Base-by-base conservation (phyloP, 1,284 basidiomycete species). In the Tilletia indica region DNA sequence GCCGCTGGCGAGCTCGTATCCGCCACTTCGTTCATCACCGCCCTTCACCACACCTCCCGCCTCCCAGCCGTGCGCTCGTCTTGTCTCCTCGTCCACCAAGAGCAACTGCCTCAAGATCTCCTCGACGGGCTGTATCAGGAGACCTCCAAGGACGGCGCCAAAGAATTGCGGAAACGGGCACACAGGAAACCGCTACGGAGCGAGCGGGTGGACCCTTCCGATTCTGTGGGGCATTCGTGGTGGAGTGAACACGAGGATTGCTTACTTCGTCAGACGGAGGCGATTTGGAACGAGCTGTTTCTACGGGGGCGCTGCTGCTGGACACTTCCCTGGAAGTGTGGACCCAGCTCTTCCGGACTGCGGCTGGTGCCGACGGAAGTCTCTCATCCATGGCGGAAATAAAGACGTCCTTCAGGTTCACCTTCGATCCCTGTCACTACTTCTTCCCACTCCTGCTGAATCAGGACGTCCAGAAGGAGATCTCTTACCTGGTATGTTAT, bases 381-480 rank as follows among this genome's bases (percentile, higher is more conserved):
- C 6, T 25, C 4, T 5, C 21, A 34, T 31, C 34, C n/a, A 31
- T 4, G 56, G 21, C 19, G 56, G 34, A 14, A 21, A 12, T 31
- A 12, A 14, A 34, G 56, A 5, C 56, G 5, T 58, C 56, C 56
- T 58, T 58, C 56, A n/a, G 56, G 12, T 25, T 58, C 12, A 58
- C 56, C 56, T 58, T 58, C 25, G 56, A 58, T 12, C 56, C 21
- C 4, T 21, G 56, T 34, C 56, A 58, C 21, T 58, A 58, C 25
- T 34, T 31, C 56, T 34, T 58, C 0, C 56, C 56, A 12, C 5
- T 21, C 11, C 21, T 58, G n/a, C 21, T n/a, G 34, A 34, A 34
- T 25, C 3, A 6, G 4, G 56, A 58, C 34, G 56, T 58, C 6
- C n/a, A 58, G 21, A 58, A 58, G 56, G 56, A 58, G 34, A 25